Percentiles rank a stretch among this genome's conserved stretches.
phyloP scores from a whole-genome alignment of 2,329 filamentous ascomycete species.

The Talaromyces atroroseus region DNA sequence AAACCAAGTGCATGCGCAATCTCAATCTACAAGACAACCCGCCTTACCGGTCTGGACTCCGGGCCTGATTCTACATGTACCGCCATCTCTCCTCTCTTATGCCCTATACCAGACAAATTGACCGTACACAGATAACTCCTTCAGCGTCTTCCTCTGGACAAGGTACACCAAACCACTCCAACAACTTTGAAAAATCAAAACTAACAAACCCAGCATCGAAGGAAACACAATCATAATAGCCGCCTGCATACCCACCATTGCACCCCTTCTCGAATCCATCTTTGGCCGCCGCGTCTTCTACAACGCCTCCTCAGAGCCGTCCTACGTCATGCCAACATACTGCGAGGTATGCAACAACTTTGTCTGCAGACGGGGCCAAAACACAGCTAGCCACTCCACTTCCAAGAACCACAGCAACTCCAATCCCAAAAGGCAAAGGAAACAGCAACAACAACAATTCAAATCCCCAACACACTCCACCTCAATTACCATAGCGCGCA shows the following conservation, averaged over 20 bases:
- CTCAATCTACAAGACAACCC: conserved; percentile 30
- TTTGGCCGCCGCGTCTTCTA: conserved; percentile 9
- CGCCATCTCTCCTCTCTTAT: neutral
- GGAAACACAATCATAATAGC: conserved; percentile 14
- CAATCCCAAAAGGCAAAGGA: too few relatives aligned
- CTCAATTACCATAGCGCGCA: neutral
- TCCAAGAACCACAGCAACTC: neutral
- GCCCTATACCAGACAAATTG: neutral
- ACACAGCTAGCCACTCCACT: too few relatives aligned
- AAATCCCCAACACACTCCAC: neutral
- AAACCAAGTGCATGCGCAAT: conserved; percentile 26
- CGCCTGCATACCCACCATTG: conserved; percentile 14
- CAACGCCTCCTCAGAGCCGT: neutral
- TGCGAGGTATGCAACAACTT: neutral
- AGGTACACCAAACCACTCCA: too few relatives aligned
- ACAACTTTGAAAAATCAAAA: too few relatives aligned
- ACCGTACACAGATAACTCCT: conserved; percentile 5
- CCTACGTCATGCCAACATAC: neutral
- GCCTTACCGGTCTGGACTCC: conserved; percentile 23
- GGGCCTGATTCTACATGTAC: conserved; percentile 14
- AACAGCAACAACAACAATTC: neutral
- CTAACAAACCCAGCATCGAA: conserved; percentile 8
- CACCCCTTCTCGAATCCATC: conserved; percentile 10
- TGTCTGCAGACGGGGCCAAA: neutral
- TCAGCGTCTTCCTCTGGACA: conserved; percentile 13